Conservation (phyloP, 257 asterid species). For the Solanum pinnatisectum region DNA sequence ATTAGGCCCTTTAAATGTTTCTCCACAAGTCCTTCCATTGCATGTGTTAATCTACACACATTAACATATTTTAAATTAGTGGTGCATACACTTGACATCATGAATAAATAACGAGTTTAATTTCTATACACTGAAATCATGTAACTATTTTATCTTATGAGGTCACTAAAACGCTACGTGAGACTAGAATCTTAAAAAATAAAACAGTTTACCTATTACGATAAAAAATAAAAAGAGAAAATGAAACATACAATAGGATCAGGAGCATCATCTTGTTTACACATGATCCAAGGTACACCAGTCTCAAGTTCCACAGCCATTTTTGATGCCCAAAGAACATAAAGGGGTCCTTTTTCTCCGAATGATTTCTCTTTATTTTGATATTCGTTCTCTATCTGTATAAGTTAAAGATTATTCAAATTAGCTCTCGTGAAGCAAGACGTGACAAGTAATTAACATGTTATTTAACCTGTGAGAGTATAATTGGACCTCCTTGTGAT, state of each 20-base stretch:
- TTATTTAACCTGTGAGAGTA: slow-evolving; percentile 61
- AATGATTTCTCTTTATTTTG: slow-evolving; percentile 49
- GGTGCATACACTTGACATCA: not conserved
- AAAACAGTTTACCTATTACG: no score
- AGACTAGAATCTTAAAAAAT: no score
- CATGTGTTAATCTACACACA: slow-evolving; percentile 74
- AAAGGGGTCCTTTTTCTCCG: slow-evolving; percentile 41
- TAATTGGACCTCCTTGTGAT: slow-evolving; percentile 90
- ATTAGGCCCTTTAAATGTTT: slow-evolving; percentile 79
- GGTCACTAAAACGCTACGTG: not conserved
- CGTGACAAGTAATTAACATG: not conserved
- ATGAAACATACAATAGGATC: slow-evolving; percentile 50
- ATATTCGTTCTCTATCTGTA: slow-evolving; percentile 85
- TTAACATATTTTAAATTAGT: no score
- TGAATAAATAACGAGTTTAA: not conserved
- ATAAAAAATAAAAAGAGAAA: not conserved
- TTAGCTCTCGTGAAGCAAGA: not conserved
- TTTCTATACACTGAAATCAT: not conserved
- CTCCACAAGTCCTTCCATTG: slow-evolving; percentile 73
- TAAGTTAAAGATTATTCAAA: no score
- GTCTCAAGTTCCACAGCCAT: slow-evolving; percentile 73
- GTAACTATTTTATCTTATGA: no score
- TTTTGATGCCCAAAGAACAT: slow-evolving; percentile 77
- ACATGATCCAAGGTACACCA: slow-evolving; percentile 94
- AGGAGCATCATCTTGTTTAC: slow-evolving; percentile 94